phyloP scores from a whole-genome alignment of 169 alveolate genomes.

The Cryptosporidium ubiquitum region DNA sequence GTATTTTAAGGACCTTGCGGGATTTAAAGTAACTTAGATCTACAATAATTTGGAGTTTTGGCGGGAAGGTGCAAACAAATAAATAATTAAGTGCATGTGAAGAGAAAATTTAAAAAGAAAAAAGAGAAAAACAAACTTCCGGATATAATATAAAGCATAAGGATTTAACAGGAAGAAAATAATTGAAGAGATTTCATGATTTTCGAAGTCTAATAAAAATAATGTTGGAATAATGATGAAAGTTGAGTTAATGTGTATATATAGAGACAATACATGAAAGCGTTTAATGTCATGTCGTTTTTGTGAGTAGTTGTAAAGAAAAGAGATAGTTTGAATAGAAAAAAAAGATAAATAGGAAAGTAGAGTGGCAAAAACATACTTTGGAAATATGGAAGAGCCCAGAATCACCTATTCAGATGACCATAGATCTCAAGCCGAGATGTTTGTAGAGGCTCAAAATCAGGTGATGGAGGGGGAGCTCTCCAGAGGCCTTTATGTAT shows the following conservation, averaged over 20 bases:
- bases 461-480: constrained; percentile 43
- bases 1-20: constrained; percentile 28
- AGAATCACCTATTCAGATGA: constrained; percentile 11
- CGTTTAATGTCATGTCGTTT: constrained; percentile 62
- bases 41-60: neutral
- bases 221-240: too few species aligned
- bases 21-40: constrained; percentile 19
- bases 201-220: too few species aligned
- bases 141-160: neutral
- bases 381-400: constrained; percentile 33
- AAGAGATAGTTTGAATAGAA: neutral
- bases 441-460: constrained; percentile 8
- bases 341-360: neutral
- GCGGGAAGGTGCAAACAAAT: constrained; percentile 11
- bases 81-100: neutral
- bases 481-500: constrained; percentile 54
- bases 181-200: neutral
- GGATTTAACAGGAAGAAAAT: neutral
- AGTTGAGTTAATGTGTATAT: neutral
- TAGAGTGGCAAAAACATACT: neutral
- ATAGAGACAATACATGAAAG: constrained; percentile 5
- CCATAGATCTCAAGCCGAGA: neutral
- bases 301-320: constrained; percentile 40
- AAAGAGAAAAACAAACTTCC: neutral
- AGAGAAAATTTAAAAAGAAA: neutral